Base-by-base conservation (phyloP, 2,329 filamentous ascomycete species). In the Calonectria honghensis region DNA sequence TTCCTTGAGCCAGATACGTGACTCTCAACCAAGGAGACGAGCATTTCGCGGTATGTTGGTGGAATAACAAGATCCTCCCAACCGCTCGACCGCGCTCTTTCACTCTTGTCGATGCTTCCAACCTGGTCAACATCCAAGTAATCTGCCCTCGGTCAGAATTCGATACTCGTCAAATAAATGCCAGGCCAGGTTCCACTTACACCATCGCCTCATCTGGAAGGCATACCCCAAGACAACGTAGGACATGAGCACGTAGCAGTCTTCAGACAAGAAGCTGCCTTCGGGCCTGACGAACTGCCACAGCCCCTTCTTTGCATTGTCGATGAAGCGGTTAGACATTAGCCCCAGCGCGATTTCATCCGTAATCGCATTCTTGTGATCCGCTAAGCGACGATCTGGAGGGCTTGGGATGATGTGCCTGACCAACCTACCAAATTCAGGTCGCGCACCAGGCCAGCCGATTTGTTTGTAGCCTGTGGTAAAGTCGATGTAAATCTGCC, bases 301-400 rank as follows among this genome's bases (percentile, higher is more conserved):
- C 45, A 48, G 45, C 4, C 45, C 45, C 45, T 48, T 48, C n/a
- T 48, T 48, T 48, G 45, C 45, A 48, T 48, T 48, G n/a, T 48
- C 45, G 4, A 48, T 13, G 18, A 48, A 48, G 2, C 45, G 45
- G n/a, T 4, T 48, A 3, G 45, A 48, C 45, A 48, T 48, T 24
- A 48, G 10, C 9, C 45, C 45, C 45, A 48, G 45, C 20, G 45
- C 45, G 9, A 48, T 2, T 24, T 48, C n/a, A 13, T 48, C 45
- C 10, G 45, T 48, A 3, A 48, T 48, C 10, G 6, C n/a, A 48
- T 48, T 4, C 45, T 48, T 48, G 13, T 24, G 11, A 13, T 48
- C 45, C 6, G 24, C 45, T 6, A 48, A 5, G n/a, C 45, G 45
- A 24, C 18, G 7, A 24, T 48, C 45, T 2, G n/a, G 24, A 13